Percentiles rank a stretch among this genome's conserved stretches.
These are phyloP conservation scores for Globisporangium splendens DNA, from an alignment of 352 stramenopile species.

Conservation along the genomic window DNA sequence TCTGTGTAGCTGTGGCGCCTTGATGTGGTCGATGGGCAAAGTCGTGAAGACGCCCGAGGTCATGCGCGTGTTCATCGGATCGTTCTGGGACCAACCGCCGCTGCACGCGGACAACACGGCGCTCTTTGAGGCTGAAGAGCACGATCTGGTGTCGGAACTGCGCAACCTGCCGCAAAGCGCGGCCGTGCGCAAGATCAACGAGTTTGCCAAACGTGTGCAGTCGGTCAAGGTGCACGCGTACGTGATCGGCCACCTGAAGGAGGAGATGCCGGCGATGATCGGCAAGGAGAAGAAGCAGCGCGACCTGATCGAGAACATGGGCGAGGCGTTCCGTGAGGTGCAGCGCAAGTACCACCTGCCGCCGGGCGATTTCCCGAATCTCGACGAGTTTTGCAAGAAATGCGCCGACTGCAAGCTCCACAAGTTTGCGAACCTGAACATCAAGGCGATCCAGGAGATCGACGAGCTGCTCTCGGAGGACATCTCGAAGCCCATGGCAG, in stretches of 20 bases:
- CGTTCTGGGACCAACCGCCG: constrained; percentile 94
- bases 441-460: constrained; percentile 95
- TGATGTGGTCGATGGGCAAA: constrained; percentile 98
- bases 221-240: constrained; percentile 97
- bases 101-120: constrained; percentile 87
- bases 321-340: constrained; percentile 95
- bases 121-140: constrained; percentile 96
- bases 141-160: constrained; percentile 97
- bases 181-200: constrained; percentile 92
- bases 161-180: constrained; percentile 94
- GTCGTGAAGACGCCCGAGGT: constrained; percentile 98
- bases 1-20: constrained; percentile 90
- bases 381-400: constrained; percentile 86
- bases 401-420: constrained; percentile 87
- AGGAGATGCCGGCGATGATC: constrained; percentile 97
- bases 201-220: constrained; percentile 94
- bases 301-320: constrained; percentile 93
- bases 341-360: constrained; percentile 97
- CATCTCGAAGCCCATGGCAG: constrained; percentile 92
- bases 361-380: constrained; percentile 92
- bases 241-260: constrained; percentile 95
- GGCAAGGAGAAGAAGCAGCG: constrained; percentile 97
- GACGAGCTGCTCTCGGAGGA: constrained; percentile 97
- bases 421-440: constrained; percentile 91
- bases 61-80: constrained; percentile 97